These are phyloP conservation scores for Podila epicladia DNA, from an alignment of 192 early-diverging fungal species.

Conservation along the genomic window DNA sequence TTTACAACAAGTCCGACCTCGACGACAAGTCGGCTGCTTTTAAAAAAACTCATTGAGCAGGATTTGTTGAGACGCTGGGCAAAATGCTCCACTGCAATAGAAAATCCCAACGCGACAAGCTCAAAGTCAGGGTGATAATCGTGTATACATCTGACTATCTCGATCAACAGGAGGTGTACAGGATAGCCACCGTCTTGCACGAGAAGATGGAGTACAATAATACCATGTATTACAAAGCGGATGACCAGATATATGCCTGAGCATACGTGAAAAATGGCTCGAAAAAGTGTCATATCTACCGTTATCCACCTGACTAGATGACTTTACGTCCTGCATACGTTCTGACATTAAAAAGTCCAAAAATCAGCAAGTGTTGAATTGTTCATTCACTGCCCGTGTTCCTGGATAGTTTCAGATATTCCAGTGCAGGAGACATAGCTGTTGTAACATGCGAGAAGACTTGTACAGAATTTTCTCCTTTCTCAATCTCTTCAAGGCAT, in stretches of 20 bases:
- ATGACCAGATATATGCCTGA: constrained; percentile 29
- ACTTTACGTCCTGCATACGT: too few species aligned
- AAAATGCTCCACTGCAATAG: constrained; percentile 35
- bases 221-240: constrained; percentile 40
- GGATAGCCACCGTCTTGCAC: constrained; percentile 11
- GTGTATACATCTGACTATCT: constrained; percentile 28
- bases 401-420: too few species aligned
- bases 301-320: constrained; percentile 17
- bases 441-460: too few species aligned
- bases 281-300: constrained; percentile 19
- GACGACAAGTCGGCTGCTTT: constrained; percentile 31
- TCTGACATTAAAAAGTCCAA: too few species aligned
- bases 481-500: too few species aligned
- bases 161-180: constrained; percentile 27
- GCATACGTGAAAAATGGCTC: constrained; percentile 19
- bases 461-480: too few species aligned
- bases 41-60: constrained; percentile 17
- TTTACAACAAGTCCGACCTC: constrained; percentile 25
- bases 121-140: constrained; percentile 36
- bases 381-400: too few species aligned
- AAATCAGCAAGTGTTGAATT: too few species aligned
- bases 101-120: constrained; percentile 30
- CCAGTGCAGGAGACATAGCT: too few species aligned
- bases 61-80: constrained; percentile 14
- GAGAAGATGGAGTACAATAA: constrained; percentile 17